Conservation (phyloP, 768 basidiomycete species). For the Trametes maxima region DNA sequence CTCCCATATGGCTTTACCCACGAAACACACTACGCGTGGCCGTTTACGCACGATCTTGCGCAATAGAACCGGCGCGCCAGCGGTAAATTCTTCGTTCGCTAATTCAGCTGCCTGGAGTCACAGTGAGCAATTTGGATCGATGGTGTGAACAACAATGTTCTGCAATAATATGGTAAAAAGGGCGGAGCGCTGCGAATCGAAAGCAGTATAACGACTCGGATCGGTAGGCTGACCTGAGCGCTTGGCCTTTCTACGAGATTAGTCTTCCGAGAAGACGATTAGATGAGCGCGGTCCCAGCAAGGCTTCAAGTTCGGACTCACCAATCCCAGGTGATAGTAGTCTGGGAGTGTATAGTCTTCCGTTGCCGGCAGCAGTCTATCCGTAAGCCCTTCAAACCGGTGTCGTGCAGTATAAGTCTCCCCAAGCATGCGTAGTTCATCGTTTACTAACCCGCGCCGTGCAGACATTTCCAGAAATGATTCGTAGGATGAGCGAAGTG, state of each 20-base stretch:
- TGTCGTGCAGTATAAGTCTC: background rate
- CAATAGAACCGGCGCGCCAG: slow-evolving; percentile 59
- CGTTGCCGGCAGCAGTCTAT: slow-evolving; percentile 48
- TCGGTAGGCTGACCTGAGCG: slow-evolving; percentile 41
- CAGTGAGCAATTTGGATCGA: background rate
- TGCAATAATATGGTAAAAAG: too few relatives aligned
- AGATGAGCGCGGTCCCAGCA: background rate
- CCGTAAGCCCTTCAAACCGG: slow-evolving; percentile 54
- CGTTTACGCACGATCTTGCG: slow-evolving; percentile 56
- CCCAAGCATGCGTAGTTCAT: background rate
- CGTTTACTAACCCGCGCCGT: slow-evolving; percentile 55
- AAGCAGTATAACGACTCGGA: too few relatives aligned
- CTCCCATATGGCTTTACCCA: slow-evolving; percentile 71
- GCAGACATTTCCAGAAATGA: slow-evolving; percentile 79
- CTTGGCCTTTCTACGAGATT: slow-evolving; percentile 76
- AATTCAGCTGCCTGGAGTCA: slow-evolving; percentile 48
- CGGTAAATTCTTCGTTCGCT: slow-evolving; percentile 50
- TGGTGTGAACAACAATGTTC: too few relatives aligned
- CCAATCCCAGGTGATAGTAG: slow-evolving; percentile 64
- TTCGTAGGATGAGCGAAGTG: slow-evolving; percentile 82
- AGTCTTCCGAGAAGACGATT: slow-evolving; percentile 47
- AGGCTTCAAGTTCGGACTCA: slow-evolving; percentile 37
- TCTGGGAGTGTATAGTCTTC: slow-evolving; percentile 66
- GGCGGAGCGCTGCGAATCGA: too few relatives aligned
- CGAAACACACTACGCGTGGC: slow-evolving; percentile 75